Base-by-base conservation (phyloP, 2,329 filamentous ascomycete genomes). In the Aspergillus intermedius region DNA sequence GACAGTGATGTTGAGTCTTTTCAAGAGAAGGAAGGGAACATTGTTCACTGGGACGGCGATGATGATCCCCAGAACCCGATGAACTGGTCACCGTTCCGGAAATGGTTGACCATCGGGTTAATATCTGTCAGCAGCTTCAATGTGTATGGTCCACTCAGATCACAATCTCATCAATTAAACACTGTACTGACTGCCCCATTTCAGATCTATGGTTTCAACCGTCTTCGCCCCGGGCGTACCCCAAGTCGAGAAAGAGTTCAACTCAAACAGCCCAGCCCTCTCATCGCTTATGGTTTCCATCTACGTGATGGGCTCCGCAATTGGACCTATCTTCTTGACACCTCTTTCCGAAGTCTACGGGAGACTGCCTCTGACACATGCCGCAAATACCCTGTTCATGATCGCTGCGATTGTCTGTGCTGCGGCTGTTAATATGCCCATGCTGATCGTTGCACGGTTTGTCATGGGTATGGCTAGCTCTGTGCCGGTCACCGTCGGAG, bases 341-440 rank as follows among this genome's bases (percentile, higher is more conserved):
- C 80, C 80, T 0, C 58, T 82, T 34, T 79, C 74, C 2, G 83
- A 86, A 61, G 78, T 86, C 49, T 84, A 82, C 58, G 83, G 83
- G 0, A 74, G 83, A 3, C 64, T 78, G 3, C 65, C 74, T 3
- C 67, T 86, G 42, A 73, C 85, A 48, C 74, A 77, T 21, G 62
- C 59, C 1, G 76, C 79, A 42, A 86, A 82, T 54, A 58, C 74
- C 5, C 74, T 81, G 47, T 86, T 86, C 60, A 76, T 79, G 49
- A 59, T 77, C 1, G 84, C 80, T 69, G 78, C 80, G 37, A 75
- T 86, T 52, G 82, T 80, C 0, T 84, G 82, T 50, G 84, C 80
- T 1, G 66, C 86, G 3, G 74, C 80, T 1, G 77, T 78, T 0
- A 69, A 66, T 5, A 70, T 85, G 46, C 62, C 62, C 15, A 63